phyloP scores from a whole-genome alignment of 2,329 filamentous ascomycete genomes.

The Pestalotiopsis sp. region DNA sequence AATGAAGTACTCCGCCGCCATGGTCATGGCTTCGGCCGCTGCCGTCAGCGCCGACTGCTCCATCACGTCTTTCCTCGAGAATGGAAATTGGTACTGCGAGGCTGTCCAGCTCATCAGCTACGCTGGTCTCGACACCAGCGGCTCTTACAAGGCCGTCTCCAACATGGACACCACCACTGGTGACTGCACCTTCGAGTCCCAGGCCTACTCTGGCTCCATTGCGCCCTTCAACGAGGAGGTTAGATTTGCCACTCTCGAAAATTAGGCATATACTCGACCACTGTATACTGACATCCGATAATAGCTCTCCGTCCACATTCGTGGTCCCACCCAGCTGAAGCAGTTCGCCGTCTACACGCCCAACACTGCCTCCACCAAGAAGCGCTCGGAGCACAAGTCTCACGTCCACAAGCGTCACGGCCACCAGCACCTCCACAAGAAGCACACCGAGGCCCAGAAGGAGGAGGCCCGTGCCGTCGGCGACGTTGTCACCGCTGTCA shows the following conservation, averaged over 20 bases:
- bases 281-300: slow-evolving; percentile 15
- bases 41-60: slow-evolving; percentile 15
- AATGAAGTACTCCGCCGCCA: slow-evolving; percentile 18
- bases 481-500: slow-evolving; percentile 59
- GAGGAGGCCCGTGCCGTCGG: slow-evolving; percentile 47
- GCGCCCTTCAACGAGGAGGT: slow-evolving; percentile 74
- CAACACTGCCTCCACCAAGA: slow-evolving; percentile 45
- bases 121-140: slow-evolving; percentile 58
- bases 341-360: slow-evolving; percentile 71
- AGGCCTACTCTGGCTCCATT: slow-evolving; percentile 61
- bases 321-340: slow-evolving; percentile 69
- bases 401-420: slow-evolving; percentile 42
- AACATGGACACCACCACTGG: slow-evolving; percentile 56
- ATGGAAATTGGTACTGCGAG: slow-evolving; percentile 69
- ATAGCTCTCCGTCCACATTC: slow-evolving; percentile 72
- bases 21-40: slow-evolving; percentile 16
- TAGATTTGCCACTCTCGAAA: slow-evolving; percentile 32
- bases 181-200: slow-evolving; percentile 54
- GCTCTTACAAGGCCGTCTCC: slow-evolving; percentile 67
- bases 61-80: slow-evolving; percentile 33
- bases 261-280: background rate
- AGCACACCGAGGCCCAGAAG: slow-evolving; percentile 36
- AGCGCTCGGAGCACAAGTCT: slow-evolving; percentile 36
- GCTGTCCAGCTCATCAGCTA: slow-evolving; percentile 70
- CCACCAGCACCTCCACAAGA: slow-evolving; percentile 55